Evolutionary conservation across 176 grass and related monocot species (phyloP), one percentile per base, ranked within the genome.

Genomic region (Aegilops umbellulata): DNA sequence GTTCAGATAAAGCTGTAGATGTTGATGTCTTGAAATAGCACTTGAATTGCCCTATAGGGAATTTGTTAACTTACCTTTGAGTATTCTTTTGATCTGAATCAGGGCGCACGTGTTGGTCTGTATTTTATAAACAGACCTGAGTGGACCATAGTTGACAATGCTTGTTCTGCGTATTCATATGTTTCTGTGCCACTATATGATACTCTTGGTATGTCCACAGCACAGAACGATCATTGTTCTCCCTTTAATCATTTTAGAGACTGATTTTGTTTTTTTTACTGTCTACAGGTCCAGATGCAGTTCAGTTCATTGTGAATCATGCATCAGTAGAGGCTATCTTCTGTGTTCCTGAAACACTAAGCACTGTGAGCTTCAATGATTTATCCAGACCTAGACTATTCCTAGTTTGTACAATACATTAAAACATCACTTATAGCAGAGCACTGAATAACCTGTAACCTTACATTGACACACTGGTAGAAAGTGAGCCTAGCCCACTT

Each of bases 91-190:
- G 27, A 49, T 80, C 69, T 67, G 69, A 92, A 80, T 65, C 77
- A 97, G 93, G 93, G 91, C 66, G 89, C 91, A 76, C 61, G 87
- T 78, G 68, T 97, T 89, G 95, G 93, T 83, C 78, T 97, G 26
- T 97, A 97, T 83, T 97, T 97, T 81, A 93, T 95, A 87, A 97
- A 93, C 83, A 92, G 93, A 82, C 95, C 95, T 65, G 95, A 97
- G 46, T 97, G 95, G 95, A 82, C 80, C 16, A 90, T 97, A 86
- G 80, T 95, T 88, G 95, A 97, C 82, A 93, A 97, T 95, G 95
- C 95, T 78, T 97, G 95, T 80, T 70, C 95, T 38, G 89, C 95
- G 53, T 95, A 97, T 82, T 97, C 93, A 39, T 97, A 92, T 75
- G 44, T 95, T 87, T 90, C 90, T 65, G 91, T 95, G 73, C 91